phyloP scores from a whole-genome alignment of 2,329 filamentous ascomycete genomes.

The Esteya vermicola region DNA sequence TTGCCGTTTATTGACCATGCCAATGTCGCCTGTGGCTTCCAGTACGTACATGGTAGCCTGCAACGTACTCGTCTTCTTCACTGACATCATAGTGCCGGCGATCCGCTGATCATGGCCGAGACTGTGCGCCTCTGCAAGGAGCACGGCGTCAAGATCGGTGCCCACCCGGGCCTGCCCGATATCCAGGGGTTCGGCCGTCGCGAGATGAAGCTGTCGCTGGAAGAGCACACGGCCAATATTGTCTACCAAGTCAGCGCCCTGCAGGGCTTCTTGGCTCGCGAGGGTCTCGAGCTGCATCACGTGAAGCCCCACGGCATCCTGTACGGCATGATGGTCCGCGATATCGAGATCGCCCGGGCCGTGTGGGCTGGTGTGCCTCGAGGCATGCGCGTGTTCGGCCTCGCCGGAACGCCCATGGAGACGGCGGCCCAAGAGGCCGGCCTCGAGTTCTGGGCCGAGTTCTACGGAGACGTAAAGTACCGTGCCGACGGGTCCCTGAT shows the following conservation, averaged over 20 bases:
- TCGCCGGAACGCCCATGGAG: conserved; percentile 15
- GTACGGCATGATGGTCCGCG: conserved; percentile 28
- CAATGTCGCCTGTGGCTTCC: conserved; percentile 45
- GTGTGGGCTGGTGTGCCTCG: conserved; percentile 14
- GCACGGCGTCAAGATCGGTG: conserved; percentile 36
- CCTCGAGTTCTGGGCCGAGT: conserved; percentile 15
- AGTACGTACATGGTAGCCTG: conserved; percentile 16
- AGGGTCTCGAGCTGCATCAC: background rate
- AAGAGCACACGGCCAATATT: background rate
- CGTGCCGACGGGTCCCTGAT: conserved; percentile 12
- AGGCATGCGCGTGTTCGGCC: conserved; percentile 14
- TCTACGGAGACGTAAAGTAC: conserved; percentile 16
- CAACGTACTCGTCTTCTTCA: background rate
- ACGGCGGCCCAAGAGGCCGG: conserved; percentile 11
- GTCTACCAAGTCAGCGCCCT: conserved; percentile 2
- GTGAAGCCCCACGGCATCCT: conserved; percentile 2
- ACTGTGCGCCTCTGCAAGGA: conserved; percentile 2
- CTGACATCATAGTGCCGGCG: background rate
- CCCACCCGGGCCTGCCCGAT: conserved; percentile 27
- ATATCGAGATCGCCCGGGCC: conserved; percentile 12
- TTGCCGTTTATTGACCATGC: conserved; percentile 46
- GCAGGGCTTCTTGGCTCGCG: background rate
- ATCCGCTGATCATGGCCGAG: background rate
- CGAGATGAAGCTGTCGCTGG: background rate
- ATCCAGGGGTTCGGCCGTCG: conserved; percentile 1